Evolutionary conservation across 208 protist genomes (phyloP), one percentile per base, ranked within the genome.

Genomic region (Trypanosoma cruzi): DNA sequence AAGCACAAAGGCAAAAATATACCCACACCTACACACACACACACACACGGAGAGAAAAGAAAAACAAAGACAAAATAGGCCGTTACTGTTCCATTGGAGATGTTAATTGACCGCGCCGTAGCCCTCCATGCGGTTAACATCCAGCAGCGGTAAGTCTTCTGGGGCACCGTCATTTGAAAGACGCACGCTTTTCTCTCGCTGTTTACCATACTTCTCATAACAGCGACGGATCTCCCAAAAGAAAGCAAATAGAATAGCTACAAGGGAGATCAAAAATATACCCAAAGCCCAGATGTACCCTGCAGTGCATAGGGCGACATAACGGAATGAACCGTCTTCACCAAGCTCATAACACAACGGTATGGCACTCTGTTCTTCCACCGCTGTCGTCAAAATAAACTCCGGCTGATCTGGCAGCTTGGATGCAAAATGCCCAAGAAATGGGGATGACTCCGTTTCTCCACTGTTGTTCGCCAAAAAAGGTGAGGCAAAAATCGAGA

Each of bases 331-430:
- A 40, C 88, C 89, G 32, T 89, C 73, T 14, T 72, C 67, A 58
- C 64, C 71, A 34, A 96, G 82, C 71, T 96, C 91, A 64, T 96
- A 93, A 74, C 91, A 94, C 66, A 90, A 94, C 14, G 89, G 87
- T 28, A 96, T 88, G 50, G 89, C 88, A 32, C 68, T 54, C 61
- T 96, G 91, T 54, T 89, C 75, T 75, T 94, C 89, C 31, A 96
- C 73, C 57, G 85, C 59, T 42, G 81, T 80, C 26, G 77, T 81
- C 63, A 92, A 68, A 53, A 96, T 73, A 66, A 94, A 94, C 80
- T 94, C 86, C 54, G 91, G 88, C 74, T 94, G 87, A 59, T 96
- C 91, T 4, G 89, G 89, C 54, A 96, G 72, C 20, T 85, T 73
- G 42, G 80, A 82, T 61, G 77, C 63, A 52, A 96, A 94, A 57